Evolutionary conservation across 1,139 yeast species (phyloP).

Genomic region (Torulaspora globosa): DNA sequence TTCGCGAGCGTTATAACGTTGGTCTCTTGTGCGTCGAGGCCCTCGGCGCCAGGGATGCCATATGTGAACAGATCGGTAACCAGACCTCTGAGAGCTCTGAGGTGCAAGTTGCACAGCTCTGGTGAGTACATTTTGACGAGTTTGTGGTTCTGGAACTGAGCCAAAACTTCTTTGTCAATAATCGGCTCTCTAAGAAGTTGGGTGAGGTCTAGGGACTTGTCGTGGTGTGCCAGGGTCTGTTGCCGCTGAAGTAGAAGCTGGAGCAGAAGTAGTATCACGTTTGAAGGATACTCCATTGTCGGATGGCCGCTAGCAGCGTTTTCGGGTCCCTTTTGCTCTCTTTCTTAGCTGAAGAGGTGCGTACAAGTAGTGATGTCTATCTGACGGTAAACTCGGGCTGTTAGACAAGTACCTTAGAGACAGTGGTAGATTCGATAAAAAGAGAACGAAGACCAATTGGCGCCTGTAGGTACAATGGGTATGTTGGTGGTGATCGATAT

Average conservation of each 20-base stretch:
- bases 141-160: conserved; percentile 26
- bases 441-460: not conserved
- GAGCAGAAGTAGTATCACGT: conserved; percentile 28
- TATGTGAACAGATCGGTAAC: conserved; percentile 25
- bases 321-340: not conserved
- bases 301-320: not conserved
- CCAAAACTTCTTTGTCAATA: conserved; percentile 25
- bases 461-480: not conserved
- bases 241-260: conserved; percentile 33
- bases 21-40: conserved; percentile 9
- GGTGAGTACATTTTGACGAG: conserved; percentile 28
- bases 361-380: not conserved
- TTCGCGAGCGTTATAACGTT: conserved; percentile 32
- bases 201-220: conserved; percentile 20
- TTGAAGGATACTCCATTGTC: conserved; percentile 23
- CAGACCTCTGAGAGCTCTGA: conserved; percentile 24
- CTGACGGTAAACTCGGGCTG: not conserved
- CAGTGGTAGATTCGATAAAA: not conserved
- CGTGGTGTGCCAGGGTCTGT: conserved; percentile 24
- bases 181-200: conserved; percentile 27
- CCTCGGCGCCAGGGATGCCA: conserved; percentile 16
- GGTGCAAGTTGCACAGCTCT: conserved; percentile 20
- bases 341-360: not conserved
- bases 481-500: not conserved
- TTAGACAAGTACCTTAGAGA: not conserved